Conservation (phyloP, 108 stramenopile species). For the Epithemia pelagica region DNA sequence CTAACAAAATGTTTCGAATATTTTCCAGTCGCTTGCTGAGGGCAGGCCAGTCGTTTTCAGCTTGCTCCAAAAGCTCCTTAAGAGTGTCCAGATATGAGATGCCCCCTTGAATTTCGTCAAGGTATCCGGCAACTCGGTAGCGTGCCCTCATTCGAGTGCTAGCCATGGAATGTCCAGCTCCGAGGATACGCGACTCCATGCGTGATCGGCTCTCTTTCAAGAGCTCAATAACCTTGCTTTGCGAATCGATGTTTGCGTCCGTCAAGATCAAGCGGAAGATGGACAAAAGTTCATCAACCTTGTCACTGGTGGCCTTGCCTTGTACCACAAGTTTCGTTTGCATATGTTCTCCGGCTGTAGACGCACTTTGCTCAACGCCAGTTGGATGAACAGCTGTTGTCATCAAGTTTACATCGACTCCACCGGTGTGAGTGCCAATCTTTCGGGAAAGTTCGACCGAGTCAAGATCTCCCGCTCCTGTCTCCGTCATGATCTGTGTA, state of each 20-base stretch:
- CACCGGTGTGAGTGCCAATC: slow-evolving; percentile 88
- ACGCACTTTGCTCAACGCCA: slow-evolving; percentile 35
- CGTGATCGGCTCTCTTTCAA: slow-evolving; percentile 77
- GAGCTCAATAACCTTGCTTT: slow-evolving; percentile 88
- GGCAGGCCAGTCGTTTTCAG: slow-evolving; percentile 91
- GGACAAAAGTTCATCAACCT: slow-evolving; percentile 76
- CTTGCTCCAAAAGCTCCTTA: slow-evolving; percentile 72
- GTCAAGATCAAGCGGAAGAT: slow-evolving; percentile 83
- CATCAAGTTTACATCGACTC: slow-evolving; percentile 55
- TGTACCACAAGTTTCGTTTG: slow-evolving; percentile 66
- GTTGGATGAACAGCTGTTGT: slow-evolving; percentile 62
- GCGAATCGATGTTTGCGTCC: slow-evolving; percentile 81
- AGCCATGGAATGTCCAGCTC: slow-evolving; percentile 81
- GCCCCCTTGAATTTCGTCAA: slow-evolving; percentile 88
- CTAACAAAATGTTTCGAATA: slow-evolving; percentile 75
- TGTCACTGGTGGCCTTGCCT: slow-evolving; percentile 87
- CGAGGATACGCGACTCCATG: slow-evolving; percentile 63
- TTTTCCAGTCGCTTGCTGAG: slow-evolving; percentile 77
- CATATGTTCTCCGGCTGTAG: slow-evolving; percentile 60
- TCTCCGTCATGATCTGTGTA: slow-evolving; percentile 83
- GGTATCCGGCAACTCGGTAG: slow-evolving; percentile 82
- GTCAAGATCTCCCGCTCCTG: slow-evolving; percentile 86
- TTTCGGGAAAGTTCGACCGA: slow-evolving; percentile 70
- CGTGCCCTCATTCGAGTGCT: slow-evolving; percentile 71
- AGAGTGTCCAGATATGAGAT: slow-evolving; percentile 75